phyloP scores from a whole-genome alignment of 805 yeast species.

The Saccharomycopsis lassenensis region DNA sequence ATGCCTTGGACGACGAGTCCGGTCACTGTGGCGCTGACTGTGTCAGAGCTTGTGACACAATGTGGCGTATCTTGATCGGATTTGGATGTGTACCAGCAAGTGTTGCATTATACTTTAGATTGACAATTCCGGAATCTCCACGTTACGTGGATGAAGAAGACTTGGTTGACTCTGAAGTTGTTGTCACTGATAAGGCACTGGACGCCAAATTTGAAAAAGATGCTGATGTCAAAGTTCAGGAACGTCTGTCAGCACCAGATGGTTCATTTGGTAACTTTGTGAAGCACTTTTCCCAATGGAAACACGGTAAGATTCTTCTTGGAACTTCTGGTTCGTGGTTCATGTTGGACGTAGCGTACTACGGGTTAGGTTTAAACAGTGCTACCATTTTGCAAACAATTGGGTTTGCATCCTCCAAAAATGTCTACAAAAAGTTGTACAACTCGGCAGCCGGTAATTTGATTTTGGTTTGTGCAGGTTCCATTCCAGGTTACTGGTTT shows the following conservation, averaged over 20 bases:
- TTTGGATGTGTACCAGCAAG: slow-evolving; percentile 85
- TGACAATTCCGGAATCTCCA: slow-evolving; percentile 92
- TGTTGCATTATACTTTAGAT: slow-evolving; percentile 78
- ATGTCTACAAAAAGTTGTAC: slow-evolving; percentile 60
- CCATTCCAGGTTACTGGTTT: slow-evolving; percentile 87
- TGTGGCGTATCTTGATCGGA: slow-evolving; percentile 90
- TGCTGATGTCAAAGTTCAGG: slow-evolving; percentile 28
- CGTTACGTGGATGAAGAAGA: slow-evolving; percentile 62
- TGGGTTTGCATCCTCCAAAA: slow-evolving; percentile 65
- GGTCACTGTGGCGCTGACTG: slow-evolving; percentile 56
- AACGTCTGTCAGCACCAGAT: slow-evolving; percentile 41
- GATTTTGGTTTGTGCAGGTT: slow-evolving; percentile 89
- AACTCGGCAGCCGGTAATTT: slow-evolving; percentile 85
- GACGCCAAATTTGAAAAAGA: slow-evolving; percentile 35
- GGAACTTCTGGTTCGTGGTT: slow-evolving; percentile 94
- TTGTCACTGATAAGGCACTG: slow-evolving; percentile 43
- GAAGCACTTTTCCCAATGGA: slow-evolving; percentile 75
- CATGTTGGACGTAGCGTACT: slow-evolving; percentile 79
- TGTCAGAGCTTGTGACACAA: slow-evolving; percentile 73
- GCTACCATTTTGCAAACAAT: slow-evolving; percentile 70
- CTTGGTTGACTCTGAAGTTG: slow-evolving; percentile 43
- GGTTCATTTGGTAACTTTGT: slow-evolving; percentile 70
- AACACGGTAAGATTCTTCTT: slow-evolving; percentile 66
- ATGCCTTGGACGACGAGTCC: slow-evolving; percentile 39
- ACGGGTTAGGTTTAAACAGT: slow-evolving; percentile 79